A percentile compares a stretch with the other conserved stretches of the same genome.
These are phyloP conservation scores for Neonectria faginata DNA, from an alignment of 2,329 filamentous ascomycete species.

Conservation along the genomic window DNA sequence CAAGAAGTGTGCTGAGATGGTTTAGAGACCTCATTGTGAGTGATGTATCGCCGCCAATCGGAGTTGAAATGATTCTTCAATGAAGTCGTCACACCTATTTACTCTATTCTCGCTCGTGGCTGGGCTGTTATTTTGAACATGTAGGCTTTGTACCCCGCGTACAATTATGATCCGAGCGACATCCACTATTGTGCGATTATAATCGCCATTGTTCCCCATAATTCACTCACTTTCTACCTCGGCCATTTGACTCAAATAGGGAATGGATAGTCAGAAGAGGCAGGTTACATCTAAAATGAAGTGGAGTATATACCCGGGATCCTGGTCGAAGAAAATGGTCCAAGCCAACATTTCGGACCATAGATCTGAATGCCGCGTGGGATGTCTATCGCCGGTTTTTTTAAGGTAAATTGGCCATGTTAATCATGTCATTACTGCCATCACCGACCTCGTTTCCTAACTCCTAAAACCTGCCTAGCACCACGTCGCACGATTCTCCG, in stretches of 20 bases:
- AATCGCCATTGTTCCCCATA: constrained; percentile 6
- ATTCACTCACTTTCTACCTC: background rate
- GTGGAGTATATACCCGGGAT: background rate
- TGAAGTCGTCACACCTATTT: background rate
- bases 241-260: background rate
- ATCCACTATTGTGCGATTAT: constrained; percentile 23
- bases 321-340: background rate
- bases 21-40: constrained; percentile 32
- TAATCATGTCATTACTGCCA: background rate
- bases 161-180: background rate
- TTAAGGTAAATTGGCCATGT: too few relatives aligned
- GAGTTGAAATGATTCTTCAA: background rate
- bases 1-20: constrained; percentile 31
- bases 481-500: constrained; percentile 8
- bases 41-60: background rate
- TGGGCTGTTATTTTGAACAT: background rate
- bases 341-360: background rate
- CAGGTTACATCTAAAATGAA: background rate
- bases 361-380: background rate
- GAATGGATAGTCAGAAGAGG: background rate
- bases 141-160: background rate
- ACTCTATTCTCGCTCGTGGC: too few relatives aligned
- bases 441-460: background rate
- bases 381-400: too few relatives aligned
- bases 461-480: constrained; percentile 6